Percentiles rank a stretch among this genome's conserved stretches.
Conservation (phyloP, 192 early-diverging fungal species). For the Entomortierella beljakovae region DNA sequence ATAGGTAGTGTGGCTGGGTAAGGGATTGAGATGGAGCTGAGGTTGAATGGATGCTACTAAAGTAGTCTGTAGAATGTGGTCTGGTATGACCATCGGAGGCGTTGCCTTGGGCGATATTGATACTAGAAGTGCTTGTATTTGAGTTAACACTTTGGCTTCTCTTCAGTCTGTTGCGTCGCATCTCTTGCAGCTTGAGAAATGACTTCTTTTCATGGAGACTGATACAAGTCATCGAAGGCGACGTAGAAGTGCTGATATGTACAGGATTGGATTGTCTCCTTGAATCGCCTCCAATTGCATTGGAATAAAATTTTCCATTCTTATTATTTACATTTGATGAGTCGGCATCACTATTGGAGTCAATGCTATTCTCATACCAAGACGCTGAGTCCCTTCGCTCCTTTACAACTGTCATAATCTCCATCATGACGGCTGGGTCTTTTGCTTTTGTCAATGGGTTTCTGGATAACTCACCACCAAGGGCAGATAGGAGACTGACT, state of each 20-base stretch:
- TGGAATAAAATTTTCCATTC: too few species aligned
- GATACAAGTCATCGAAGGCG: neutral
- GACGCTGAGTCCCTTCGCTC: neutral
- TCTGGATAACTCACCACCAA: neutral
- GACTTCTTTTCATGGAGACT: conserved; percentile 16
- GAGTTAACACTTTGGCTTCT: neutral
- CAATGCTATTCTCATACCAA: neutral
- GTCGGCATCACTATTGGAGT: neutral
- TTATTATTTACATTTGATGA: neutral
- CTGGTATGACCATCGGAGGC: too few species aligned
- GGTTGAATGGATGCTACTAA: neutral
- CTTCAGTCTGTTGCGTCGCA: neutral
- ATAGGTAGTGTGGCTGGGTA: neutral
- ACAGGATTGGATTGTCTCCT: neutral
- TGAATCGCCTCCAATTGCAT: neutral
- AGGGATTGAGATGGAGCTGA: neutral
- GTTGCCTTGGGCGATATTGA: too few species aligned
- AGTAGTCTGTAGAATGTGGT: too few species aligned
- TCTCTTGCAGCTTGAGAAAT: conserved; percentile 19
- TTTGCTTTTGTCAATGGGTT: conserved; percentile 16
- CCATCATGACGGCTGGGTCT: conserved; percentile 13
- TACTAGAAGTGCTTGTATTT: neutral
- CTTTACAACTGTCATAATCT: conserved; percentile 4
- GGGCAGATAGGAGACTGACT: neutral
- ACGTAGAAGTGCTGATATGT: neutral